Evolutionary conservation across 495 filamentous ascomycete species (phyloP).

Genomic region (Pyronema omphalodes): DNA sequence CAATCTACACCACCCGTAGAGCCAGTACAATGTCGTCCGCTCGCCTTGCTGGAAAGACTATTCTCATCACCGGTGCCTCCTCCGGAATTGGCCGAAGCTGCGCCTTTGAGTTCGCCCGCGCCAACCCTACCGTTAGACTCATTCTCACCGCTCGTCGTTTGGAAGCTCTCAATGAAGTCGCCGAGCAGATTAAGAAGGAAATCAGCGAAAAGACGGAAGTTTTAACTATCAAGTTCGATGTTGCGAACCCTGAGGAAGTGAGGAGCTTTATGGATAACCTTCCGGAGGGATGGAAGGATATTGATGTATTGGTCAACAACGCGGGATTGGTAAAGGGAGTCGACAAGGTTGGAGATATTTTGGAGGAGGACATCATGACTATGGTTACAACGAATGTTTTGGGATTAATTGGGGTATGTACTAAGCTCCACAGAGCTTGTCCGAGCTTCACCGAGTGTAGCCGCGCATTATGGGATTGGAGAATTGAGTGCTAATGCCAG

Average conservation of each 20-base stretch:
- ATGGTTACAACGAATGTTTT: constrained; percentile 92
- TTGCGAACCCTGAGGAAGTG: constrained; percentile 63
- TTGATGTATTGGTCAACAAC: constrained; percentile 91
- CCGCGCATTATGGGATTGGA: not conserved
- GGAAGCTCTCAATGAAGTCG: constrained; percentile 58
- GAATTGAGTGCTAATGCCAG: not conserved
- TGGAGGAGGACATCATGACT: constrained; percentile 58
- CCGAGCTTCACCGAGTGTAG: not conserved
- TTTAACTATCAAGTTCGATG: constrained; percentile 65
- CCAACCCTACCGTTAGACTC: constrained; percentile 60
- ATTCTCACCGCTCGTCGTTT: constrained; percentile 72
- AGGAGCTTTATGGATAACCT: constrained; percentile 48
- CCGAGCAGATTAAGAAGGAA: constrained; percentile 57
- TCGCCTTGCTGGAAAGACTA: constrained; percentile 85
- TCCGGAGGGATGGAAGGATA: constrained; percentile 52
- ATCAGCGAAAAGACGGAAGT: constrained; percentile 56
- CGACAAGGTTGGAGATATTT: constrained; percentile 70
- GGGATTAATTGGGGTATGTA: constrained; percentile 55
- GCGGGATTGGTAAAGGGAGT: constrained; percentile 80
- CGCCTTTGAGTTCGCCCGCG: constrained; percentile 81
- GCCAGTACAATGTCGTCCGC: constrained; percentile 26
- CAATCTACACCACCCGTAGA: no score
- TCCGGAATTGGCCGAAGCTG: constrained; percentile 79
- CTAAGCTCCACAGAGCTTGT: not conserved
- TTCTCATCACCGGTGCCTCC: constrained; percentile 81